phyloP scores from a whole-genome alignment of 1,284 basidiomycete species.

The Sporisorium scitamineum region DNA sequence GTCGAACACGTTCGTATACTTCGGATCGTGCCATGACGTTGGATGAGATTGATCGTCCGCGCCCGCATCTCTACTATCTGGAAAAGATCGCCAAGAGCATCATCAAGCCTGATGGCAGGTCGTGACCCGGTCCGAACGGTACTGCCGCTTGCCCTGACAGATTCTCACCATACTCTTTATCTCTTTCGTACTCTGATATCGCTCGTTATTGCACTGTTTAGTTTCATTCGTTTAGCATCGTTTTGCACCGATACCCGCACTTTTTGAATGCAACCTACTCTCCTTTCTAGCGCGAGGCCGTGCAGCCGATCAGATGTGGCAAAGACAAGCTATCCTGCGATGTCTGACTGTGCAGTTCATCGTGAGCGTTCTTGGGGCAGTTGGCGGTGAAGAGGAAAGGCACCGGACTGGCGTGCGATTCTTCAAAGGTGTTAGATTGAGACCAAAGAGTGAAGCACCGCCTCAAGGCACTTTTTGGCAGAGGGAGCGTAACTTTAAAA shows the following conservation, averaged over 20 bases:
- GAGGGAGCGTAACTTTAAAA: no score
- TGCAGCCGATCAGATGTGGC: neutral
- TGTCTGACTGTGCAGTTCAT: neutral
- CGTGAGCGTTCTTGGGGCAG: no score
- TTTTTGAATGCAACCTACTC: constrained; percentile 6
- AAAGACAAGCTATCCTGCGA: neutral
- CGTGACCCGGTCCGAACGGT: neutral
- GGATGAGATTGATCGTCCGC: constrained; percentile 45
- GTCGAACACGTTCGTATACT: constrained; percentile 15
- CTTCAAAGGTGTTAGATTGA: neutral
- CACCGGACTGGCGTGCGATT: no score
- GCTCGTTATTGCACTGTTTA: constrained; percentile 2
- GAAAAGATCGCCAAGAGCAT: constrained; percentile 50
- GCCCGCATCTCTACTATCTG: constrained; percentile 44
- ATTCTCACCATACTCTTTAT: neutral
- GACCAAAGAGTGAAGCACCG: neutral
- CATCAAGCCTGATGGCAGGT: constrained; percentile 20
- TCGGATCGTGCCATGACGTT: constrained; percentile 34
- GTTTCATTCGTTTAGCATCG: neutral
- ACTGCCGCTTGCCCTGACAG: no score
- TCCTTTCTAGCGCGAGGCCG: neutral
- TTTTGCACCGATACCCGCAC: constrained; percentile 13
- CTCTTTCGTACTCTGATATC: neutral
- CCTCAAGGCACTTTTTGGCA: neutral
- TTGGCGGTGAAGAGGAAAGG: no score